phyloP scores from a whole-genome alignment of 2,329 filamentous ascomycete species.

The Fusarium sp. region DNA sequence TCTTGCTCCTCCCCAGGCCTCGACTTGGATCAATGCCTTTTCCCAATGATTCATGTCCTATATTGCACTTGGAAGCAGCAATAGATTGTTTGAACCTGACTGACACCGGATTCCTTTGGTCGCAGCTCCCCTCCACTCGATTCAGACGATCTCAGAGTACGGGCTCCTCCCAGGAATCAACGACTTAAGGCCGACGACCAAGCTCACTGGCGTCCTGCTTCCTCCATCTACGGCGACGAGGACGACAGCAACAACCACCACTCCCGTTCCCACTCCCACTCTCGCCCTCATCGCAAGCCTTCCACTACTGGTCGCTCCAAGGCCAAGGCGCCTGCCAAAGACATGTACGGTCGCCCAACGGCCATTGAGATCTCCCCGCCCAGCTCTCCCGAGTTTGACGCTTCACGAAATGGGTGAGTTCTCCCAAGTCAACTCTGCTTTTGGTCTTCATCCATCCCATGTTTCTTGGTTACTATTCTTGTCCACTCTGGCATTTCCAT shows the following conservation, averaged over 20 bases:
- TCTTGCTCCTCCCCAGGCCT: not conserved
- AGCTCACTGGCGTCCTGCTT: constrained; percentile 59
- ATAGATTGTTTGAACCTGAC: constrained; percentile 22
- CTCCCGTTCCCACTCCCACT: constrained; percentile 18
- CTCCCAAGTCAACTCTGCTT: constrained; percentile 11
- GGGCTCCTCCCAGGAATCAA: constrained; percentile 53
- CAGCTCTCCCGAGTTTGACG: constrained; percentile 65
- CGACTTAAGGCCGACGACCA: constrained; percentile 45
- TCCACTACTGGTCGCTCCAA: constrained; percentile 53
- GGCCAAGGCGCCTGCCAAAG: constrained; percentile 43
- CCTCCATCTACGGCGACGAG: constrained; percentile 63
- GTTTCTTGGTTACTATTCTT: constrained; percentile 31
- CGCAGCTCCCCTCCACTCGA: constrained; percentile 41
- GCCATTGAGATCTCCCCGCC: constrained; percentile 67
- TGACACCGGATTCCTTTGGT: constrained; percentile 29
- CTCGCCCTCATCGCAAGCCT: constrained; percentile 2
- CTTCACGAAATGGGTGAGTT: constrained; percentile 57
- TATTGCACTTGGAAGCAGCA: not conserved
- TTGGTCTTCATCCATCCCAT: not conserved
- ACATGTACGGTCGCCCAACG: constrained; percentile 48
- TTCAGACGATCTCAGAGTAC: constrained; percentile 35
- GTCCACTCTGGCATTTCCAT: not conserved
- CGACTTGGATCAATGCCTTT: not conserved
- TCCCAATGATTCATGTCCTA: constrained; percentile 2
- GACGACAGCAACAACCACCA: constrained; percentile 28